phyloP scores from a whole-genome alignment of 1,139 yeast species.

The Blastobotrys niveus region DNA sequence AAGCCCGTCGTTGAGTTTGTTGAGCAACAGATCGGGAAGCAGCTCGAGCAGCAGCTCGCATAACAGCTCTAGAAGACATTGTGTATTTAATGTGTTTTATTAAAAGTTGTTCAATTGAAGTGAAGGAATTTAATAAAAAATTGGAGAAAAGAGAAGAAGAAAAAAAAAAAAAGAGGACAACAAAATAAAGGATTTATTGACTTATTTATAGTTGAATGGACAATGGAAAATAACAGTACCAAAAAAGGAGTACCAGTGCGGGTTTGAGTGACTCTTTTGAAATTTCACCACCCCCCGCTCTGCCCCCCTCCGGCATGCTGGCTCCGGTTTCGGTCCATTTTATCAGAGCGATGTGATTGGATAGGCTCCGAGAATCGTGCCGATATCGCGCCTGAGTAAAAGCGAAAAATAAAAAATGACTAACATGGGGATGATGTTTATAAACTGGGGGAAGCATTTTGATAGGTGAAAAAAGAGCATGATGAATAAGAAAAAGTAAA shows the following conservation, averaged over 20 bases:
- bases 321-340: slow-evolving; percentile 14
- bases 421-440: no score
- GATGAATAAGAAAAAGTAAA: no score
- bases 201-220: slow-evolving; percentile 10
- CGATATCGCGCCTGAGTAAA: no score
- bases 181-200: background rate
- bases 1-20: slow-evolving; percentile 22
- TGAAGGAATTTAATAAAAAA: slow-evolving; percentile 8
- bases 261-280: slow-evolving; percentile 4
- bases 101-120: slow-evolving; percentile 5
- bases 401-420: no score
- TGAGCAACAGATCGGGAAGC: slow-evolving; percentile 23
- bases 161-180: slow-evolving; percentile 1
- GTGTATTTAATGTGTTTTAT: slow-evolving; percentile 10
- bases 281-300: background rate
- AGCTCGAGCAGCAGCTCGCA: slow-evolving; percentile 24
- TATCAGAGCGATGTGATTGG: no score
- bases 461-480: no score
- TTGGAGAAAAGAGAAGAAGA: slow-evolving; percentile 7
- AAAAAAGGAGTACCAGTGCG: no score
- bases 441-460: no score
- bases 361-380: no score
- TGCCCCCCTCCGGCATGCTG: background rate
- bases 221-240: background rate
- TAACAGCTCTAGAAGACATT: slow-evolving; percentile 17